phyloP scores from a whole-genome alignment of 106 monocot species.

The Dactylorhiza incarnata region DNA sequence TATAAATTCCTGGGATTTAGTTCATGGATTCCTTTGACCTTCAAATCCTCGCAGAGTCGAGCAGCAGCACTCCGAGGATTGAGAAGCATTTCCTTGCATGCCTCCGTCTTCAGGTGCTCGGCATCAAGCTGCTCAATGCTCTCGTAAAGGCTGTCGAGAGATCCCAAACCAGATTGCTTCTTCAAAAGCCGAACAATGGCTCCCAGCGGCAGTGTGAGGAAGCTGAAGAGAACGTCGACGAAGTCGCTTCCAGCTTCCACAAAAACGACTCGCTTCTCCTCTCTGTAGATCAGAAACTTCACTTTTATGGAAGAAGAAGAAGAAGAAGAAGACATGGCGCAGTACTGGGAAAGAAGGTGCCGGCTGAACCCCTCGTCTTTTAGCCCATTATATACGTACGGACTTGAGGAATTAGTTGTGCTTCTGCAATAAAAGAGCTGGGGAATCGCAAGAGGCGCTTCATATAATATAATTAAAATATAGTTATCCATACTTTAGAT shows the following conservation, averaged over 20 bases:
- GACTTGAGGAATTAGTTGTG: no score
- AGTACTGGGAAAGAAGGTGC: no score
- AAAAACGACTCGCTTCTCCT: conserved; percentile 28
- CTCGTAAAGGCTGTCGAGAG: conserved; percentile 28
- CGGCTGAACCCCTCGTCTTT: no score
- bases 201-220: conserved; percentile 40
- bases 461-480: no score
- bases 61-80: conserved; percentile 11
- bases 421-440: no score
- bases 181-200: conserved; percentile 25
- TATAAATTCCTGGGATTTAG: conserved; percentile 6
- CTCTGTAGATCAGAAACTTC: conserved; percentile 20
- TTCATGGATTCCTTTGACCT: conserved; percentile 5
- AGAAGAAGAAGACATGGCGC: neutral
- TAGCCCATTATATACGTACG: no score
- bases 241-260: conserved; percentile 33
- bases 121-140: conserved; percentile 28
- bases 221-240: conserved; percentile 47
- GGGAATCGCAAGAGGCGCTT: no score
- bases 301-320: no score
- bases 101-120: conserved; percentile 10
- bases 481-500: no score
- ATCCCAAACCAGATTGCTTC: conserved; percentile 13
- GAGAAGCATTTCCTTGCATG: conserved; percentile 36
- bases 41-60: conserved; percentile 7